phyloP scores from a whole-genome alignment of 768 basidiomycete genomes.

The Lactarius pseudohatsudake region DNA sequence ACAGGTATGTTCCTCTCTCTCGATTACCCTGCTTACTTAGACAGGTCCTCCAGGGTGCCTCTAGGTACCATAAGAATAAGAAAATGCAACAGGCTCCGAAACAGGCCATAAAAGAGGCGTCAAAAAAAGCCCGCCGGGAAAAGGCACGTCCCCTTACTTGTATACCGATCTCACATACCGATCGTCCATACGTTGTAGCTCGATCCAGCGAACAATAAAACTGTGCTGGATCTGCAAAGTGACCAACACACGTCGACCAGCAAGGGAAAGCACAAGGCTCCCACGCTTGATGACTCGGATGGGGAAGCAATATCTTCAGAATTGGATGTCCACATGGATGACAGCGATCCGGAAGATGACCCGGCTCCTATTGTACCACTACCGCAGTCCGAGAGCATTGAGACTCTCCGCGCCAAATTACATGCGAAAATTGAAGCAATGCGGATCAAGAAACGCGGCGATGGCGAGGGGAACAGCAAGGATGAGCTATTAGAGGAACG shows the following conservation, averaged over 20 bases:
- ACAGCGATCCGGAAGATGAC: constrained; percentile 37
- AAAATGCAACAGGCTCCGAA: constrained; percentile 76
- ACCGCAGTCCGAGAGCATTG: constrained; percentile 61
- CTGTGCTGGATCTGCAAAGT: constrained; percentile 54
- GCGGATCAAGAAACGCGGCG: constrained; percentile 42
- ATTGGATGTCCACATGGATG: constrained; percentile 38
- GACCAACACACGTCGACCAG: constrained; percentile 29
- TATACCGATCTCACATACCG: not conserved
- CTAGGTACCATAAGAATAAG: constrained; percentile 83
- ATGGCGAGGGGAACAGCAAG: constrained; percentile 55
- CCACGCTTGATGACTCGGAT: constrained; percentile 35
- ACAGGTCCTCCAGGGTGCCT: constrained; percentile 42
- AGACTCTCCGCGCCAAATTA: constrained; percentile 65
- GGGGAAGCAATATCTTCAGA: constrained; percentile 40
- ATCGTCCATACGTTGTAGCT: constrained; percentile 54
- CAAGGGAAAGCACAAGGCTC: constrained; percentile 53
- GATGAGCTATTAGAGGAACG: constrained; percentile 85
- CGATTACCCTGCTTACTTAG: not conserved
- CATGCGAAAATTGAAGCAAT: constrained; percentile 73
- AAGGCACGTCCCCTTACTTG: constrained; percentile 52
- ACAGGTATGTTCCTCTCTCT: constrained; percentile 45
- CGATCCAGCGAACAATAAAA: constrained; percentile 88
- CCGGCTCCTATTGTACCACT: constrained; percentile 52
- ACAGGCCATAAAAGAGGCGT: constrained; percentile 84
- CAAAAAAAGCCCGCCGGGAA: constrained; percentile 83